Percentiles rank a stretch among this genome's conserved stretches.
Conservation (phyloP, 2,329 filamentous ascomycete species). For the Akanthomyces dipterigenus region DNA sequence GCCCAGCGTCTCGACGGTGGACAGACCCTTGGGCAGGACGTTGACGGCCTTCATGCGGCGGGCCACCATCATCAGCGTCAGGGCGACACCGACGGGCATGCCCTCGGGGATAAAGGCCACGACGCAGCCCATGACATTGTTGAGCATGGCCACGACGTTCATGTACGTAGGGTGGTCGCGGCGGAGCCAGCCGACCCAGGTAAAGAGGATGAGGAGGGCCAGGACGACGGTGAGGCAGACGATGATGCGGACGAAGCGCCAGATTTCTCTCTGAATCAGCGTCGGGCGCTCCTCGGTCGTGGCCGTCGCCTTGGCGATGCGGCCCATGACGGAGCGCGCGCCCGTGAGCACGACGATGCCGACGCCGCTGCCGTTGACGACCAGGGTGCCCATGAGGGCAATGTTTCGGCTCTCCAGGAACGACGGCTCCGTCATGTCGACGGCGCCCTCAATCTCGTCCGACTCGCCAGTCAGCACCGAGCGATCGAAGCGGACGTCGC, state of each 20-base stretch:
- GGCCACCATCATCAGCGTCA: slow-evolving; percentile 37
- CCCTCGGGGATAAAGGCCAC: slow-evolving; percentile 35
- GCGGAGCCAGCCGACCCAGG: slow-evolving; percentile 37
- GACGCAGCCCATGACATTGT: slow-evolving; percentile 38
- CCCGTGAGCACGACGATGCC: slow-evolving; percentile 36
- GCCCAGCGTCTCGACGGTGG: slow-evolving; percentile 36
- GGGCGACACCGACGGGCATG: slow-evolving; percentile 31
- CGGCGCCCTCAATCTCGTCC: slow-evolving; percentile 33
- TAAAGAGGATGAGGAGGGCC: slow-evolving; percentile 35
- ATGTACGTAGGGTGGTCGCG: slow-evolving; percentile 31
- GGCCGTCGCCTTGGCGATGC: slow-evolving; percentile 31
- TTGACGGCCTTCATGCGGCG: slow-evolving; percentile 35
- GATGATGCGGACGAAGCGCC: slow-evolving; percentile 37
- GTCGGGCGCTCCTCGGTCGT: slow-evolving; percentile 31
- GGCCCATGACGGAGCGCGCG: slow-evolving; percentile 33
- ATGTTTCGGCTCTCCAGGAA: slow-evolving; percentile 38
- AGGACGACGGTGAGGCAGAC: slow-evolving; percentile 31
- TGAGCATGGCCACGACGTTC: slow-evolving; percentile 36
- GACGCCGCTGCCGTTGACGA: slow-evolving; percentile 33
- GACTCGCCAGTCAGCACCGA: slow-evolving; percentile 36
- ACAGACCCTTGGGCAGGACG: slow-evolving; percentile 35
- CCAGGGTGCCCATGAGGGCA: slow-evolving; percentile 35
- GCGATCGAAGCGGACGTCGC: slow-evolving; percentile 36
- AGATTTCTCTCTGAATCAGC: slow-evolving; percentile 36
- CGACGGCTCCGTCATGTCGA: slow-evolving; percentile 33